Conservation (phyloP, 345 rosid species). For the Trapa incisa region DNA sequence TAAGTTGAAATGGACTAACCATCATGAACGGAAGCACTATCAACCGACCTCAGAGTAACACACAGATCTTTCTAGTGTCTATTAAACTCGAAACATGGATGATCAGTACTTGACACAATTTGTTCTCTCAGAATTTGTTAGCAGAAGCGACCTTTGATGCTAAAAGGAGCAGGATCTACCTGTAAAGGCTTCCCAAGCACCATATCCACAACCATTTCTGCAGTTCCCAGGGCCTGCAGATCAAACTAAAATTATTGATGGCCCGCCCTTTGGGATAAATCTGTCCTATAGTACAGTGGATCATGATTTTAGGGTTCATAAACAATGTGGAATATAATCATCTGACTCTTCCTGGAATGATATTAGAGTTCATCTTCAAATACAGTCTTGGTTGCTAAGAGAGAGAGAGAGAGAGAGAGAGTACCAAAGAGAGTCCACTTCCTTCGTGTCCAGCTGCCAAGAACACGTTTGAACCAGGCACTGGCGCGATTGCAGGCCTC, state of each 20-base stretch:
- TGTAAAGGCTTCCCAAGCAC: conserved; percentile 41
- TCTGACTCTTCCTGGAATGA: neutral
- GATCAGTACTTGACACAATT: neutral
- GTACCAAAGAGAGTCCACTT: conserved; percentile 75
- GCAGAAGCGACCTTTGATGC: conserved; percentile 35
- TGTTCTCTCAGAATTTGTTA: conserved; percentile 6
- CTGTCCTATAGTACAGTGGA: neutral
- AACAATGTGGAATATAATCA: neutral
- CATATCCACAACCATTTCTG: conserved; percentile 77
- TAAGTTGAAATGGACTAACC: neutral
- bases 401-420: too few relatives aligned
- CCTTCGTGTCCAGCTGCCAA: conserved; percentile 97
- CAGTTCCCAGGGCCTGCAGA: conserved; percentile 74
- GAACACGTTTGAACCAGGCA: conserved; percentile 56
- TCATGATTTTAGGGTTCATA: neutral
- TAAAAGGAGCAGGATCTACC: conserved; percentile 40
- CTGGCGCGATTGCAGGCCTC: conserved; percentile 65
- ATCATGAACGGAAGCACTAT: neutral
- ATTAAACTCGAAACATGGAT: neutral
- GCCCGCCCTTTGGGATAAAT: neutral
- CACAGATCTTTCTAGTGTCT: neutral
- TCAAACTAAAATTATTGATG: conserved; percentile 12
- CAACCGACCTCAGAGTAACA: neutral
- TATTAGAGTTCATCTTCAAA: neutral
- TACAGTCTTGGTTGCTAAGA: neutral